Conservation (phyloP, 1,284 basidiomycete species). For the Microbotryomycetes sp. region DNA sequence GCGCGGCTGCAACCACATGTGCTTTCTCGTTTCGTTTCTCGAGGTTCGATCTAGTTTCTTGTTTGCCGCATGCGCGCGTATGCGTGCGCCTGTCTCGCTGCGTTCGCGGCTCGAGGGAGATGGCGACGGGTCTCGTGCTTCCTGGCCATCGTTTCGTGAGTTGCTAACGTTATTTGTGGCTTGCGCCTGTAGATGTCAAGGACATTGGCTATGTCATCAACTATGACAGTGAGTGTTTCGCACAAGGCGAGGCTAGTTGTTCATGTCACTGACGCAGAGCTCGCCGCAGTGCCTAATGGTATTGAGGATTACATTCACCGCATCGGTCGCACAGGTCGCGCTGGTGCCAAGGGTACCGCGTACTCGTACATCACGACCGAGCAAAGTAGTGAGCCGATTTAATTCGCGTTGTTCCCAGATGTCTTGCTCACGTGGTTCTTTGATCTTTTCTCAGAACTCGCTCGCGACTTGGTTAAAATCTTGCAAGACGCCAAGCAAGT, state of each 20-base stretch:
- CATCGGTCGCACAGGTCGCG: constrained; percentile 68
- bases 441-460: constrained; percentile 70
- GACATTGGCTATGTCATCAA: constrained; percentile 80
- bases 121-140: no score
- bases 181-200: constrained; percentile 70
- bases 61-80: no score
- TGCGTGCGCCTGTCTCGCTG: no score
- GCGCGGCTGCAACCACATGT: no score
- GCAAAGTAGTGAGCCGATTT: constrained; percentile 27
- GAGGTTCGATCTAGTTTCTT: neutral
- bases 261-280: no score
- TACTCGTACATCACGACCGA: constrained; percentile 80
- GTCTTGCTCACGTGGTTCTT: neutral
- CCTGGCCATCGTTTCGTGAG: no score
- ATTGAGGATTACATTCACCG: constrained; percentile 62
- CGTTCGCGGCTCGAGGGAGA: no score
- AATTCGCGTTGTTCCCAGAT: neutral
- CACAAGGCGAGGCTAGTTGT: no score
- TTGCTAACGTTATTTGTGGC: no score
- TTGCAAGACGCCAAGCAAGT: constrained; percentile 82
- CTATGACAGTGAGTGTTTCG: constrained; percentile 18
- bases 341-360: constrained; percentile 67
- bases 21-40: no score
- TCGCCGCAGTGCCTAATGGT: constrained; percentile 25
- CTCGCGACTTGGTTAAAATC: constrained; percentile 83